phyloP scores from a whole-genome alignment of 2,329 filamentous ascomycete genomes.

The Ampelomyces quisqualis region DNA sequence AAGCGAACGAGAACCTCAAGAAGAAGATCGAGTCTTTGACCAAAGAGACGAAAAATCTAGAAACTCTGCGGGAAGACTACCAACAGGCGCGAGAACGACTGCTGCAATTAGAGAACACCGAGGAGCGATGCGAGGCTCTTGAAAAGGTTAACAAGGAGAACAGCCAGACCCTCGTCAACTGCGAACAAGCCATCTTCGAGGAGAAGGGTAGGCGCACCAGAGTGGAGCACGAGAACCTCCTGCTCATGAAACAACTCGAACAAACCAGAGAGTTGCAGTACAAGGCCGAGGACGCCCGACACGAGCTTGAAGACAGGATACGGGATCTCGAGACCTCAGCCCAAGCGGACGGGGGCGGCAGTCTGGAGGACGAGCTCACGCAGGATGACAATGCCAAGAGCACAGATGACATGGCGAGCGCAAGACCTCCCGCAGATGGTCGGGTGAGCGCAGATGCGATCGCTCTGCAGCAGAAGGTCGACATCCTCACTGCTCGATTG shows the following conservation, averaged over 20 bases:
- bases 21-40: constrained; percentile 56
- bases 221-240: constrained; percentile 51
- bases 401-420: constrained; percentile 23
- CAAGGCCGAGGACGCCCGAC: constrained; percentile 50
- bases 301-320: constrained; percentile 50
- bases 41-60: constrained; percentile 49
- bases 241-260: constrained; percentile 51
- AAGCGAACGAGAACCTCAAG: constrained; percentile 55
- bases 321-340: constrained; percentile 45
- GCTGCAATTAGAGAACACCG: constrained; percentile 48
- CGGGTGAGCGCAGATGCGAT: constrained; percentile 38
- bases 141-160: constrained; percentile 56
- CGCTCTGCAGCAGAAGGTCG: constrained; percentile 45
- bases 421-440: constrained; percentile 21
- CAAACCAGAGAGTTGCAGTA: constrained; percentile 51
- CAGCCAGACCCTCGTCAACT: constrained; percentile 51
- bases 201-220: constrained; percentile 51
- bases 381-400: constrained; percentile 32
- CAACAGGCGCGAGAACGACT: constrained; percentile 48
- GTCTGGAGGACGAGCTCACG: constrained; percentile 46
- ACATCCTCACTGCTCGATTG: constrained; percentile 40
- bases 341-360: constrained; percentile 31
- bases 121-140: constrained; percentile 48
- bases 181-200: constrained; percentile 55
- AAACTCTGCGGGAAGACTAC: constrained; percentile 48